Base-by-base conservation (phyloP, 2,329 filamentous ascomycete genomes). In the Fusarium circinatum region DNA sequence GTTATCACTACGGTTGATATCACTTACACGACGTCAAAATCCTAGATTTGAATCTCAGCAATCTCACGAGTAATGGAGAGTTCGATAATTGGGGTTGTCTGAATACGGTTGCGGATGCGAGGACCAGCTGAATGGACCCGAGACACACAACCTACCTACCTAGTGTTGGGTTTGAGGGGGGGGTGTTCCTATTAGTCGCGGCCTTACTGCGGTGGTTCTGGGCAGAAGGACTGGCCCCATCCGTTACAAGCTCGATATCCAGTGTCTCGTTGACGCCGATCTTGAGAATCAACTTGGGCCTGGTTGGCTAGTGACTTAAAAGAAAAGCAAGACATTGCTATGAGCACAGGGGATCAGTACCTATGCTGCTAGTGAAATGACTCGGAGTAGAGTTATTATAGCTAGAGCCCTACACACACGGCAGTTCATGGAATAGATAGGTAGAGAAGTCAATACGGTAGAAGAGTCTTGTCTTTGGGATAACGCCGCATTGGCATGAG, bases 211-310 rank as follows among this genome's bases (percentile, higher is more conserved):
- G 78, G 78, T 72, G 73, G 68, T 70, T 79, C 71, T 77, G 55
- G 65, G 51, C 54, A 48, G 62, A 55, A 64, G 61, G 62, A 68
- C 67, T 73, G 67, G 71, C 57, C 59, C 65, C 69, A 65, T 75
- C 62, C 68, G 65, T 59, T 64, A 76, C 75, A 76, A 64, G 71
- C 62, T 65, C 68, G 74, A 70, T 69, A 51, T 70, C 65, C 75
- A 75, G 63, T 78, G 76, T 79, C 77, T 81, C 77, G 75, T 75
- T 71, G 70, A 75, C 73, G 78, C 74, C 77, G 79, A 78, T 80
- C 79, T 70, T 54, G 65, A 72, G 65, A 70, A 64, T 66, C 47
- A 51, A 65, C 30, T 49, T 38, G 47, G 20, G 42, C 67, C 60
- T 74, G 72, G 70, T 77, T 78, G 72, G 75, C 49, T 64, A 49